Percentiles rank a stretch among this genome's conserved stretches.
These are phyloP conservation scores for Phytophthora aleatoria DNA, from an alignment of 352 stramenopile species.

Conservation along the genomic window DNA sequence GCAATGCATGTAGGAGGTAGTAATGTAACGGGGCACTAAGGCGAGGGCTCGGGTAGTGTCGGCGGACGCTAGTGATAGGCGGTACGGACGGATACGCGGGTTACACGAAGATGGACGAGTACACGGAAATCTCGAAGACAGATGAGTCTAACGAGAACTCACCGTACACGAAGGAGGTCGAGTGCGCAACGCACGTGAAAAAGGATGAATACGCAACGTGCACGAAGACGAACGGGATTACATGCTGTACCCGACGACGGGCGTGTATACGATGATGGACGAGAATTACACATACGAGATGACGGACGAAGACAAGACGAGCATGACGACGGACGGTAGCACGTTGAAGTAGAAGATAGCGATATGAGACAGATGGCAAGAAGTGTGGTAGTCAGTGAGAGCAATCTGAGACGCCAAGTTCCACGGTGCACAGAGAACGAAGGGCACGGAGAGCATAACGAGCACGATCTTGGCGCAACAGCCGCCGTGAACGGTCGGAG, in stretches of 20 bases:
- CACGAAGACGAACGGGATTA: neutral
- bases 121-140: too few species aligned
- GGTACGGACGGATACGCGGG: too few species aligned
- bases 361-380: neutral
- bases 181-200: too few species aligned
- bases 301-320: neutral
- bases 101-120: too few species aligned
- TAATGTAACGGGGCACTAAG: too few species aligned
- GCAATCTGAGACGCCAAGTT: neutral
- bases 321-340: neutral
- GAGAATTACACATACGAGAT: neutral
- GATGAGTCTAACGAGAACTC: too few species aligned
- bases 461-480: neutral
- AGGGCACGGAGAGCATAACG: too few species aligned
- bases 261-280: neutral
- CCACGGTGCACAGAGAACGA: neutral
- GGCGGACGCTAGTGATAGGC: too few species aligned
- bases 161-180: too few species aligned
- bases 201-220: too few species aligned
- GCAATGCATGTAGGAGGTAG: too few species aligned
- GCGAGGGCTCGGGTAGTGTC: too few species aligned
- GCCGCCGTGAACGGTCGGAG: neutral
- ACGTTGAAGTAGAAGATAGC: neutral
- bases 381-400: neutral
- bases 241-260: neutral